Evolutionary conservation across 768 basidiomycete species (phyloP), one percentile per base, ranked within the genome.

Genomic region (Boletus pseudo-olivaceus): DNA sequence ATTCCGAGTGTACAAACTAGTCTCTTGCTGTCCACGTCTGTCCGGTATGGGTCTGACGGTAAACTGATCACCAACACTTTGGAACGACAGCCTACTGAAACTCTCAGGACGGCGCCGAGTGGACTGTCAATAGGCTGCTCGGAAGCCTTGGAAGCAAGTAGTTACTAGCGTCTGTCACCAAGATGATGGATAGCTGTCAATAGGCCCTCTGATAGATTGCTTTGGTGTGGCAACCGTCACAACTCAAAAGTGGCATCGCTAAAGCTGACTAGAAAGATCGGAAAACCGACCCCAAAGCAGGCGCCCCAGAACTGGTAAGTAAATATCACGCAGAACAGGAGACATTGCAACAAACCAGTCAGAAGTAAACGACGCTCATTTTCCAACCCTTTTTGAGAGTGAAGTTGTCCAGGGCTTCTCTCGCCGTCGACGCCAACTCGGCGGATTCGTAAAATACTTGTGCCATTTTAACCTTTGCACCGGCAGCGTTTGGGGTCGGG

Each of bases 361-460:
- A 70, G 63, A 87, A 84, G 72, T 82, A 93, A 41, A 76, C 78
- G 53, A 94, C 90, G 47, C 78, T 78, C 88, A 94, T 92, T 60
- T 81, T 73, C 88, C 88, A 91, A 39, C 83, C 90, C 63, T 87
- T 88, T 74, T 94, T 93, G 62, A 97, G 76, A 38, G 86, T 79
- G 70, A 93, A 97, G 47, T 89, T 88, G 70, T 96, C 84, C 58
- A 94, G 72, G 14, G 87, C 90, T 48, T 87, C 84, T 74, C 87
- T 89, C 37, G 94, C 94, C 5, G 80, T 81, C 15, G 82, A 73
- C 17, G 92, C 90, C 26, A 90, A 78, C 51, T 87, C 86, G 10
- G 84, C 72, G 4, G 82, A 81, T 62, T 92, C 90, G 72, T 89
- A 98, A 26, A 81, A 67, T 20, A 89, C 86, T 62, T 90, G 83